Percentiles rank a stretch among this genome's conserved stretches.
Evolutionary conservation across 106 monocot genomes (phyloP).

Genomic region (Vanilla planifolia): DNA sequence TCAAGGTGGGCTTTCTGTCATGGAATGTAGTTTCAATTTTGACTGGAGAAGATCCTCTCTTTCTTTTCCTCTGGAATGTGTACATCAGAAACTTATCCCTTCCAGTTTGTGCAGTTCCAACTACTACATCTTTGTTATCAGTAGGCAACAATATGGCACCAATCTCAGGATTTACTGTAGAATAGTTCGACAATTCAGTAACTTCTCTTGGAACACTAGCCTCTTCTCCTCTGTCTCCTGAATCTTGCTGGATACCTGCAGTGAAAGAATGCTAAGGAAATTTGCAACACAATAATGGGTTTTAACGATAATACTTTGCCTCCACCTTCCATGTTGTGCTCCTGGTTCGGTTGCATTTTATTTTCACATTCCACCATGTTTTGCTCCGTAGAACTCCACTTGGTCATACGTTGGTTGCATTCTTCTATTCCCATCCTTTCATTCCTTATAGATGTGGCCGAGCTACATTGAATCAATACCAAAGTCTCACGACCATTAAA

Average conservation of each 20-base stretch:
- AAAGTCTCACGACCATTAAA: not conserved
- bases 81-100: slow-evolving; percentile 21
- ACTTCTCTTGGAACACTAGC: not conserved
- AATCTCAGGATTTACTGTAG: not conserved
- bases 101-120: slow-evolving; percentile 12
- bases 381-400: slow-evolving; percentile 1
- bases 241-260: not conserved
- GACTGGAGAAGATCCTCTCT: slow-evolving; percentile 13
- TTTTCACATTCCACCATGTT: not conserved
- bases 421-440: slow-evolving; percentile 1
- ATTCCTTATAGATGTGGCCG: not conserved
- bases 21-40: slow-evolving; percentile 5
- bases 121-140: slow-evolving; percentile 1
- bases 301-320: no score
- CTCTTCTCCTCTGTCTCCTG: not conserved
- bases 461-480: slow-evolving; percentile 1
- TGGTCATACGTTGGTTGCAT: slow-evolving; percentile 1
- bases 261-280: not conserved
- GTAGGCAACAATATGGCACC: not conserved
- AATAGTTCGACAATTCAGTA: not conserved
- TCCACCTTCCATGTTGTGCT: not conserved
- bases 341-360: not conserved
- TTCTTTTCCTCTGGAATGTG: slow-evolving; percentile 29
- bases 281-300: not conserved
- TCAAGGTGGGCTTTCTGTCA: slow-evolving; percentile 4